A percentile compares a stretch with the other conserved stretches of the same genome.
Conservation (phyloP, 495 filamentous ascomycete genomes). For the Aspergillus nanangensis region DNA sequence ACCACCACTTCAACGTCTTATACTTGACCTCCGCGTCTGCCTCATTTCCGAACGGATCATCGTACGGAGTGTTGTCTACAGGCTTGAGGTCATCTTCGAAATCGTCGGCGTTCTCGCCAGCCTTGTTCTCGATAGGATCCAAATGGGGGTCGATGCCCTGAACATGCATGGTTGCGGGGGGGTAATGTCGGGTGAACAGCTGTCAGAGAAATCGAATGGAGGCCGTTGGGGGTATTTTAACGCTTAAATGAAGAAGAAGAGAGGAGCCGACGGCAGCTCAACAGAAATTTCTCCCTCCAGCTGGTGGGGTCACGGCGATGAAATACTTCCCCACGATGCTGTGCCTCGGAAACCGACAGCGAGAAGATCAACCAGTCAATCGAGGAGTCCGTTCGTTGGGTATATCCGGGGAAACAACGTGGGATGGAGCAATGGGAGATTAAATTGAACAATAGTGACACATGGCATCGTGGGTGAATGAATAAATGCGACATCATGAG, state of each 20-base stretch:
- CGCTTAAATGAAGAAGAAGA: no score
- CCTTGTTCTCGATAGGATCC: conserved; percentile 8
- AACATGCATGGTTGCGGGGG: conserved; percentile 1
- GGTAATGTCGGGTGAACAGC: not conserved
- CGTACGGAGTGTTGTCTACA: conserved; percentile 8
- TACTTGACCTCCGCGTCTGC: conserved; percentile 41
- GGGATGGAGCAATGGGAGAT: no score
- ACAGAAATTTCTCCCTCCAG: not conserved
- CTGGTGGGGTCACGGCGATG: not conserved
- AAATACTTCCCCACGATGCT: not conserved
- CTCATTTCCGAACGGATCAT: conserved; percentile 37
- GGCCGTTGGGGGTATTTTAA: no score
- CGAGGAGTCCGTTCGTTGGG: no score
- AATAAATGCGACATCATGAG: no score
- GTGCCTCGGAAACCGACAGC: not conserved
- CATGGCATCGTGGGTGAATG: no score
- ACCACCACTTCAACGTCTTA: conserved; percentile 46
- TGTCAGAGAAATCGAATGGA: not conserved
- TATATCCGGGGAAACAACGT: no score
- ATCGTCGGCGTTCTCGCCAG: conserved; percentile 10
- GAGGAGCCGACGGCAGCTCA: no score
- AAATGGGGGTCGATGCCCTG: conserved; percentile 4
- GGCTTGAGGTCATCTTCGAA: conserved; percentile 20
- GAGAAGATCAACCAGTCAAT: no score
- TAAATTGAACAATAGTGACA: no score